Base-by-base conservation (phyloP, 129 eudicot species). In the Calendula officinalis region DNA sequence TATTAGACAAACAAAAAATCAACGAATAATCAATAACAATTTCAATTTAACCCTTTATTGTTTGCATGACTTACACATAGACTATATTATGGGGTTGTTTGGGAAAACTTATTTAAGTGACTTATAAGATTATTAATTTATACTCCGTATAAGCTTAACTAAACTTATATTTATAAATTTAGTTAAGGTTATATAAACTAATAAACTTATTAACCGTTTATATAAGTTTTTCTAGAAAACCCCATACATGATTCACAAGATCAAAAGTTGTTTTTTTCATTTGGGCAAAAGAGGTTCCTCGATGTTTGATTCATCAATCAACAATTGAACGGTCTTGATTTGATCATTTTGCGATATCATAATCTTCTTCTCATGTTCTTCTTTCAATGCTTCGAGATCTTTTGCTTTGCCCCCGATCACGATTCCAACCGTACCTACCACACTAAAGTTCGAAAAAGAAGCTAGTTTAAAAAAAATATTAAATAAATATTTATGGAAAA, bases 331-430 rank as follows among this genome's bases (percentile, higher is more conserved):
- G 2, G n/a, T n/a, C 40, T 71, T 66, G 11, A 50, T 50, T 57
- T 78, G 69, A 35, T 66, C 50, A 2, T 47, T 73, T 54, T 69
- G 52, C 16, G 70, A 39, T 40, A 47, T 64, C 40, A 54, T 46
- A 12, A 13, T 32, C 14, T 32, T 64, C 64, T 69, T 69, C 47
- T 45, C 38, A 46, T 37, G 60, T 52, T 72, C 72, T 33, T 36
- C 60, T 9, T 56, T 62, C 22, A 41, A 14, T 45, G 66, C 76
- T 66, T 69, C 62, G 22, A 76, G 44, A 44, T 84, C 96, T 69
- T 82, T 73, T 13, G 90, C 82, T 78, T 87, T 83, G 5, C 95
- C 95, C 90, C 96, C 96, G 33, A 75, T 49, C 30, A 89, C 54
- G 73, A 82, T 87, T 14, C 76, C 82, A 43, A 78, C n/a, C 58